These are phyloP conservation scores for Aspergillus sp. DNA, from an alignment of 2,329 filamentous ascomycete species.

Conservation along the genomic window DNA sequence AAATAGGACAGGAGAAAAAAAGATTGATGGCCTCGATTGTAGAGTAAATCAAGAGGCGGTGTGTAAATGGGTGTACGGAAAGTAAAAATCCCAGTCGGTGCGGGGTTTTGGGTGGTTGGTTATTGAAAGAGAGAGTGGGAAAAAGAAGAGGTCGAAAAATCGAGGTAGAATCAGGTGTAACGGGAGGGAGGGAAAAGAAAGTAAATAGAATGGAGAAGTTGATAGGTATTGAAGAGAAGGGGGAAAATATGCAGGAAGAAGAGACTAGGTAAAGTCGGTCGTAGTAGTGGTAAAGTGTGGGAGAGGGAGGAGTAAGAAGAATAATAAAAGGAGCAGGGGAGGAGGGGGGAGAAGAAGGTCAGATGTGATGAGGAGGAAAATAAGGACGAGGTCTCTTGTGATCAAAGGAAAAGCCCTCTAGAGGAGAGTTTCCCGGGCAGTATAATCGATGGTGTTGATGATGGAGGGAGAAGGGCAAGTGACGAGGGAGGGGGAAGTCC, in stretches of 20 bases:
- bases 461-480: slow-evolving; percentile 12
- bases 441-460: slow-evolving; percentile 12
- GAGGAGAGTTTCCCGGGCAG: slow-evolving; percentile 14
- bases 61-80: slow-evolving; percentile 17
- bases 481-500: slow-evolving; percentile 21
- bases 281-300: background rate
- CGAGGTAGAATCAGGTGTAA: slow-evolving; percentile 6
- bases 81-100: slow-evolving; percentile 11
- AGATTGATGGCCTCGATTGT: slow-evolving; percentile 3
- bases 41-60: slow-evolving; percentile 21
- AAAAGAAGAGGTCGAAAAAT: slow-evolving; percentile 4
- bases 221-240: slow-evolving; percentile 1
- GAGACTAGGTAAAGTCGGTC: slow-evolving; percentile 7
- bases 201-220: slow-evolving; percentile 3
- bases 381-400: slow-evolving; percentile 11
- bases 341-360: slow-evolving; percentile 11
- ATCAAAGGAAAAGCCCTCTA: slow-evolving; percentile 12
- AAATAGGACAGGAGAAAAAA: slow-evolving; percentile 8
- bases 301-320: slow-evolving; percentile 11
- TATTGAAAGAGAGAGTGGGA: slow-evolving; percentile 1
- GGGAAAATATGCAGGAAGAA: slow-evolving; percentile 9
- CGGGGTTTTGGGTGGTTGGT: slow-evolving; percentile 18
- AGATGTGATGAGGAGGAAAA: slow-evolving; percentile 8
- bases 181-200: slow-evolving; percentile 9
- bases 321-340: slow-evolving; percentile 9